Percentiles rank a stretch among this genome's conserved stretches.
Conservation (phyloP, 345 rosid genomes). For the Diplotaxis tenuifolia region DNA sequence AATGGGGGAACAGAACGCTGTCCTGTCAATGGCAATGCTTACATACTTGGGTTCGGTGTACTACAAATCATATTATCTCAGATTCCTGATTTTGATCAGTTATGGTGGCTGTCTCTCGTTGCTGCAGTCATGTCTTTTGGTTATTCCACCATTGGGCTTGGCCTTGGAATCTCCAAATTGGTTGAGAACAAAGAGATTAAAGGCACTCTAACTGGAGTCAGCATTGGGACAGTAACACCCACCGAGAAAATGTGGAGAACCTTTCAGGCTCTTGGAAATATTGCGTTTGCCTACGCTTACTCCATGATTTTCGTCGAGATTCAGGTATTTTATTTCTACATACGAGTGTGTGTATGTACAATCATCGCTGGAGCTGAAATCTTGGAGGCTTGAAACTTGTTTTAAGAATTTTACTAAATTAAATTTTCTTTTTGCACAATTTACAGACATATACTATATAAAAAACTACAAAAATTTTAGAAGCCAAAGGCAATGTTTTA, state of each 20-base stretch:
- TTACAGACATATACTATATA: too few relatives aligned
- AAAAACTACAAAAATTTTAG: too few relatives aligned
- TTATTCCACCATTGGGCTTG: conserved; percentile 73
- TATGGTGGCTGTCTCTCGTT: conserved; percentile 76
- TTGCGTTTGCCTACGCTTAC: conserved; percentile 90
- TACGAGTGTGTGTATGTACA: background rate
- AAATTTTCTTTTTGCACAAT: too few relatives aligned
- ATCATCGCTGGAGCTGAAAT: too few relatives aligned
- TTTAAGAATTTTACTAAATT: too few relatives aligned
- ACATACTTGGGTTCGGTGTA: conserved; percentile 70
- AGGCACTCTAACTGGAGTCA: conserved; percentile 83
- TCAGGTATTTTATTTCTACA: conserved; percentile 46
- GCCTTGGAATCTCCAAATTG: conserved; percentile 63
- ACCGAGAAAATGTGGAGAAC: conserved; percentile 78
- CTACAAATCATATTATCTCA: conserved; percentile 61
- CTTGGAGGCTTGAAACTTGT: too few relatives aligned
- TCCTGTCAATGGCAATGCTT: conserved; percentile 49
- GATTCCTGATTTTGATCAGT: conserved; percentile 75
- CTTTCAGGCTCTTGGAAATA: conserved; percentile 89
- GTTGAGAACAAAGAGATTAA: conserved; percentile 48
- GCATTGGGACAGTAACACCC: conserved; percentile 48
- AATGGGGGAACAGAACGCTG: conserved; percentile 49
- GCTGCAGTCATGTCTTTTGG: conserved; percentile 88
- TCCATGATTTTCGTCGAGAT: conserved; percentile 83
- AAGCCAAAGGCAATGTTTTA: too few relatives aligned